Conservation (phyloP, 768 basidiomycete genomes). For the Agrocybe praecox region DNA sequence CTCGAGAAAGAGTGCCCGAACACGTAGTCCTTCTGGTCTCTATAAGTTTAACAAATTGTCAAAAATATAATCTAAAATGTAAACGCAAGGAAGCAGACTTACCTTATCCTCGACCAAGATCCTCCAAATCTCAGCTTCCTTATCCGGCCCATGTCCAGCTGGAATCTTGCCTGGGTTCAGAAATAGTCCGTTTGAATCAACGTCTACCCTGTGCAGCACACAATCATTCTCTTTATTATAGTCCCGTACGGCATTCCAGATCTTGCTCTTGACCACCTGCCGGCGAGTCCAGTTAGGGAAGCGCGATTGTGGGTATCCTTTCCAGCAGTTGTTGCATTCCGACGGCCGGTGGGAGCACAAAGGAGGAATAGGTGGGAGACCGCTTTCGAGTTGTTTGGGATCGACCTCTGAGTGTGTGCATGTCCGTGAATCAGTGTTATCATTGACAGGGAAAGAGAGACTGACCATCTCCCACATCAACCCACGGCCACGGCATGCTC, state of each 20-base stretch:
- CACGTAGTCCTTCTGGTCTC: constrained; percentile 39
- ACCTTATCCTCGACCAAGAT: constrained; percentile 35
- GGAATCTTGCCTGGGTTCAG: constrained; percentile 27
- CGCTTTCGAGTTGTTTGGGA: constrained; percentile 29
- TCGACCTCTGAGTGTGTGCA: constrained; percentile 34
- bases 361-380: constrained; percentile 34
- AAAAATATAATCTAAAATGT: too few species aligned
- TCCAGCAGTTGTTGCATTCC: constrained; percentile 40
- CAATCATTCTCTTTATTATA: constrained; percentile 29
- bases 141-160: constrained; percentile 20
- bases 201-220: constrained; percentile 42
- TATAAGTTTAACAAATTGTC: constrained; percentile 6
- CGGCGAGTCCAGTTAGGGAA: constrained; percentile 60
- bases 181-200: constrained; percentile 40
- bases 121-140: constrained; percentile 38
- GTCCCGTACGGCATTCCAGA: constrained; percentile 35
- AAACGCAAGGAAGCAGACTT: constrained; percentile 9
- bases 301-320: constrained; percentile 42
- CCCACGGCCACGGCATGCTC: constrained; percentile 50
- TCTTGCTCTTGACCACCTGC: constrained; percentile 45
- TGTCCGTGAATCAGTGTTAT: not conserved
- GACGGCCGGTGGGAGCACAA: constrained; percentile 33
- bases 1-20: constrained; percentile 57
- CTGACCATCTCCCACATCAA: constrained; percentile 42
- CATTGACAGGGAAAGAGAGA: not conserved